A percentile compares a stretch with the other conserved stretches of the same genome.
phyloP scores from a whole-genome alignment of 2,329 filamentous ascomycete genomes.

The Penicillium corylophilum region DNA sequence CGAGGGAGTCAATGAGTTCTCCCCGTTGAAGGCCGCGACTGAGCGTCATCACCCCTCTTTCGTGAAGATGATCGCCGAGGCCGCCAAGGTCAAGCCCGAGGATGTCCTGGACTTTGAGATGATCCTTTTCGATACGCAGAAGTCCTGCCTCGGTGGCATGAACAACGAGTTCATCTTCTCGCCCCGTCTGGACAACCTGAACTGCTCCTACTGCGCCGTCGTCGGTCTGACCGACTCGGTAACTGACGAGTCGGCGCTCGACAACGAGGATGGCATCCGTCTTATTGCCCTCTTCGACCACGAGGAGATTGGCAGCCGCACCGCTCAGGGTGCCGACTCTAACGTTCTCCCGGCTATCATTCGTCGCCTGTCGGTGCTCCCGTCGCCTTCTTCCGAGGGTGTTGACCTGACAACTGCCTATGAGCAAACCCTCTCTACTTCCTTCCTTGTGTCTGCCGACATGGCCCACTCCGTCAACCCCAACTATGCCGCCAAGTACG shows the following conservation, averaged over 20 bases:
- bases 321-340: conserved; percentile 89
- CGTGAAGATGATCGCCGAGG: conserved; percentile 77
- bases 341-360: conserved; percentile 87
- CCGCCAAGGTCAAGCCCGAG: conserved; percentile 67
- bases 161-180: conserved; percentile 96
- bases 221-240: conserved; percentile 82
- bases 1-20: conserved; percentile 58
- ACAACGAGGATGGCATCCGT: conserved; percentile 77
- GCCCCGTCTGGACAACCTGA: conserved; percentile 89
- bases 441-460: conserved; percentile 92
- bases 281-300: conserved; percentile 96
- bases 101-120: conserved; percentile 92
- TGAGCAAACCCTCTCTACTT: conserved; percentile 86
- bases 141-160: conserved; percentile 82
- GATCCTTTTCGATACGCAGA: conserved; percentile 94
- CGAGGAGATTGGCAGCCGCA: conserved; percentile 91
- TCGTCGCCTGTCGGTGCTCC: conserved; percentile 78
- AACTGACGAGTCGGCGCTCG: conserved; percentile 61
- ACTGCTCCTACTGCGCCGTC: conserved; percentile 93
- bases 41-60: conserved; percentile 88
- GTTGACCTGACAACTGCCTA: conserved; percentile 74
- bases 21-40: conserved; percentile 72
- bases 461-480: conserved; percentile 97
- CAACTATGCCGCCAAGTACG: conserved; percentile 91
- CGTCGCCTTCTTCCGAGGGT: conserved; percentile 58